Conservation (phyloP, 2,329 filamentous ascomycete genomes). For the Stagonosporopsis cucurbitacearum region DNA sequence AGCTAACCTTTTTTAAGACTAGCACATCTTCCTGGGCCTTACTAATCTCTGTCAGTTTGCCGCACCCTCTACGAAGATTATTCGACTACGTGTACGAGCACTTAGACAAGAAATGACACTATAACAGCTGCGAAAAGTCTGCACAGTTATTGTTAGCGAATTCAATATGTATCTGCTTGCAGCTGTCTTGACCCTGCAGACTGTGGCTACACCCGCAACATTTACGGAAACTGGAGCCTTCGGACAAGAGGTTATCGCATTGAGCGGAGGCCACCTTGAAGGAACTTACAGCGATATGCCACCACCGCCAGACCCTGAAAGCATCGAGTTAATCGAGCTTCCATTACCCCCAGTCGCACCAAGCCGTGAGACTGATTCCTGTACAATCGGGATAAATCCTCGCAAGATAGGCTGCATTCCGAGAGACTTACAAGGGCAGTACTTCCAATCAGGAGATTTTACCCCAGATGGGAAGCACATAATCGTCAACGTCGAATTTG, state of each 20-base stretch:
- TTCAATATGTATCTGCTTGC: neutral
- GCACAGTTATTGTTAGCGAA: neutral
- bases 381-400: slow-evolving; percentile 45
- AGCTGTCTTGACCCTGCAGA: neutral
- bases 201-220: neutral
- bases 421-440: slow-evolving; percentile 13
- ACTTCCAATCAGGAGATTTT: slow-evolving; percentile 46
- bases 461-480: slow-evolving; percentile 55
- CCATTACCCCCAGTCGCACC: slow-evolving; percentile 49
- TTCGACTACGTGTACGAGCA: neutral
- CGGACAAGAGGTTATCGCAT: neutral
- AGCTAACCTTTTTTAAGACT: neutral
- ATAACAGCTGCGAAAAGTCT: neutral
- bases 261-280: neutral
- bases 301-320: neutral
- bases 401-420: slow-evolving; percentile 49
- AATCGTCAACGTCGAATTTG: slow-evolving; percentile 49
- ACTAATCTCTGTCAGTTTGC: neutral
- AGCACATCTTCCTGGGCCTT: neutral
- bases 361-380: slow-evolving; percentile 38
- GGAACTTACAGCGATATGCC: neutral
- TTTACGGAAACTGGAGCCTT: neutral
- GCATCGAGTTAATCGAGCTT: slow-evolving; percentile 44
- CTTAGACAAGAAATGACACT: neutral
- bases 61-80: neutral